Percentiles rank a stretch among this genome's conserved stretches.
phyloP scores from a whole-genome alignment of 1,284 basidiomycete genomes.

The Ganoderma multipileum region DNA sequence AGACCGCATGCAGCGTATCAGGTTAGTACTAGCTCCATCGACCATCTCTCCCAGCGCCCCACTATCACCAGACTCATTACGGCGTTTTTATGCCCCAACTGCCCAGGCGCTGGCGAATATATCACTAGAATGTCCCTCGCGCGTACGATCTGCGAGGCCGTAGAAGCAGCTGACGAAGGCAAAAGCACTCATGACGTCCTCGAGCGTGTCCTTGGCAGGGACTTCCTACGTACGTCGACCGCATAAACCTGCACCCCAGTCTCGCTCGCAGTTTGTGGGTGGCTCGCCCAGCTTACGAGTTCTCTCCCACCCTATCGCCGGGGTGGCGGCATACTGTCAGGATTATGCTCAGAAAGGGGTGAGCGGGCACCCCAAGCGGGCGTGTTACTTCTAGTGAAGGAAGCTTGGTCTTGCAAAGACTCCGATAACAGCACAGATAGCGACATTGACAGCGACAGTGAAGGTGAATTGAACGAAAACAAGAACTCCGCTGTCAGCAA shows the following conservation, averaged over 20 bases:
- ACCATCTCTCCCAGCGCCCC: neutral
- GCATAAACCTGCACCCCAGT: neutral
- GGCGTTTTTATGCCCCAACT: neutral
- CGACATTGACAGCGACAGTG: slow-evolving; percentile 4
- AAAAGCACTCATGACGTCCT: slow-evolving; percentile 42
- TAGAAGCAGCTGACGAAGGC: slow-evolving; percentile 32
- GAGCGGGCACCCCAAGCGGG: slow-evolving; percentile 43
- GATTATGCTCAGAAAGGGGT: slow-evolving; percentile 33
- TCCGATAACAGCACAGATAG: neutral
- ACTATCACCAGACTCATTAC: slow-evolving; percentile 2
- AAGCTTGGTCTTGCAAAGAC: slow-evolving; percentile 36
- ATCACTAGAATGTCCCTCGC: slow-evolving; percentile 48
- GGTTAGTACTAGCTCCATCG: slow-evolving; percentile 44
- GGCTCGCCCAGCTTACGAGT: neutral
- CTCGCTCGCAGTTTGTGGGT: neutral
- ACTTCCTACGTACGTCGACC: slow-evolving; percentile 35
- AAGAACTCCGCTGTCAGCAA: neutral
- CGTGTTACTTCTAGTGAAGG: slow-evolving; percentile 56
- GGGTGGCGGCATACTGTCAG: slow-evolving; percentile 22
- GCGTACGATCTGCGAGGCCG: slow-evolving; percentile 41
- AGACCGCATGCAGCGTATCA: slow-evolving; percentile 72
- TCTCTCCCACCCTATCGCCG: slow-evolving; percentile 5
- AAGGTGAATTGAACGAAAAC: neutral
- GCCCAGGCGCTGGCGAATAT: slow-evolving; percentile 49
- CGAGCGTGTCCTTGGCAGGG: slow-evolving; percentile 34